Evolutionary conservation across 176 grass and related monocot species (phyloP).

Genomic region (Chloris gayana): DNA sequence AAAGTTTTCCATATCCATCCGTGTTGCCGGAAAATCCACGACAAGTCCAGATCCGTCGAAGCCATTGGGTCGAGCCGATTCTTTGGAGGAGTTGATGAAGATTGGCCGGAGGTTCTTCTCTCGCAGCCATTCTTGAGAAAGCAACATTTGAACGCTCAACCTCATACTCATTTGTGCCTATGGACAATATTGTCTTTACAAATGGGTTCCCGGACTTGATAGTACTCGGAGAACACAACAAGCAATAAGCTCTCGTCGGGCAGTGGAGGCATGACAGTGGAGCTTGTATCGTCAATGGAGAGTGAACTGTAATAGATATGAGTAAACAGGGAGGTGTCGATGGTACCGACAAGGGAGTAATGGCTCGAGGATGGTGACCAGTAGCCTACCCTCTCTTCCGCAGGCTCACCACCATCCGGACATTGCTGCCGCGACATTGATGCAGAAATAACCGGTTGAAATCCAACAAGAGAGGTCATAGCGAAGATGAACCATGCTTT

Average conservation of each 20-base stretch:
- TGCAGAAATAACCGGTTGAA: slow-evolving; percentile 3
- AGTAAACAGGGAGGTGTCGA: slow-evolving; percentile 62
- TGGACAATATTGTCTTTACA: slow-evolving; percentile 54
- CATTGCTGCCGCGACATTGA: slow-evolving; percentile 13
- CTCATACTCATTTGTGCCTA: slow-evolving; percentile 40
- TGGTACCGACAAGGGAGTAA: slow-evolving; percentile 58
- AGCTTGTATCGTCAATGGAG: slow-evolving; percentile 48
- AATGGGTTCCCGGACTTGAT: slow-evolving; percentile 55
- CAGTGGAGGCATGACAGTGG: slow-evolving; percentile 4
- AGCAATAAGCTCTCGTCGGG: slow-evolving; percentile 31
- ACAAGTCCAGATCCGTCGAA: slow-evolving; percentile 77
- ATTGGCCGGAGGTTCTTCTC: slow-evolving; percentile 37
- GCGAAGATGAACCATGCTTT: background rate
- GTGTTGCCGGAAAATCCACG: slow-evolving; percentile 59
- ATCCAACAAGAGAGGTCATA: slow-evolving; percentile 23
- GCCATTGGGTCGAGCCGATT: slow-evolving; percentile 50
- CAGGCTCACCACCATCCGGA: background rate
- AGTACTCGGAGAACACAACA: slow-evolving; percentile 44
- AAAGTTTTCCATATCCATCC: slow-evolving; percentile 63
- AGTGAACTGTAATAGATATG: slow-evolving; percentile 80
- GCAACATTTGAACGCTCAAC: slow-evolving; percentile 33
- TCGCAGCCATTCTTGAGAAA: slow-evolving; percentile 64
- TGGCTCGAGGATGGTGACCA: slow-evolving; percentile 53
- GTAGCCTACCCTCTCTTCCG: slow-evolving; percentile 59
- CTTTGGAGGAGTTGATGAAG: slow-evolving; percentile 60